Evolutionary conservation across 176 grass and related monocot species (phyloP), one percentile per base, ranked within the genome.

Genomic region (Oryza meyeriana): DNA sequence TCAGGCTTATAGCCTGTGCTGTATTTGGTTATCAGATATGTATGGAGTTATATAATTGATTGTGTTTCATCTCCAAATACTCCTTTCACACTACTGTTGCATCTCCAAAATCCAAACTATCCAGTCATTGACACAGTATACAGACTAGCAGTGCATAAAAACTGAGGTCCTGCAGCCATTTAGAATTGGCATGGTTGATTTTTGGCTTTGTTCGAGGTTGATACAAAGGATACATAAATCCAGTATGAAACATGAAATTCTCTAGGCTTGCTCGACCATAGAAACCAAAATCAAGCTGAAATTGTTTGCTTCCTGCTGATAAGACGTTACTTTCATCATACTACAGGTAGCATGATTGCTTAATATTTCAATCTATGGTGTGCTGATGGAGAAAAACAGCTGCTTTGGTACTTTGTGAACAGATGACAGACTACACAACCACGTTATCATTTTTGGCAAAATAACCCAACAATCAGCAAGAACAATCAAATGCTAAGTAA

Each of bases 281-380:
- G 20, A 69, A 75, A 77, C 36, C 12, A 10, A 88, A 67, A 88
- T 67, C 62, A 41, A 50, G 24, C 57, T 62, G 31, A 47, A 41
- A 74, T 44, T 24, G 45, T 33, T 69, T 59, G 69, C 16, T 79
- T n/a, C 52, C 33, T 75, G 18, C 12, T 3, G 1, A 81, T 14
- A 32, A 25, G 27, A 63, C 22, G 27, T 44, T 62, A 29, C 26
- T 61, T 61, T 14, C 25, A 41, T 61, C 28, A 7, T 35, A 61
- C 11, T 73, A 10, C 32, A 73, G 28, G 26, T 25, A 62, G 69
- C 57, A 63, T 64, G 18, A 12, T 10, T 73, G 57, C 52, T 47
- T 4, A 69, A 45, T 62, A 28, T 36, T 28, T 3, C 24, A 35
- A 30, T 29, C 62, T 35, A 10, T 85, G 32, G 24, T 34, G 5